Evolutionary conservation across 352 stramenopile species (phyloP).

Genomic region (Phytophthora nicotianae): DNA sequence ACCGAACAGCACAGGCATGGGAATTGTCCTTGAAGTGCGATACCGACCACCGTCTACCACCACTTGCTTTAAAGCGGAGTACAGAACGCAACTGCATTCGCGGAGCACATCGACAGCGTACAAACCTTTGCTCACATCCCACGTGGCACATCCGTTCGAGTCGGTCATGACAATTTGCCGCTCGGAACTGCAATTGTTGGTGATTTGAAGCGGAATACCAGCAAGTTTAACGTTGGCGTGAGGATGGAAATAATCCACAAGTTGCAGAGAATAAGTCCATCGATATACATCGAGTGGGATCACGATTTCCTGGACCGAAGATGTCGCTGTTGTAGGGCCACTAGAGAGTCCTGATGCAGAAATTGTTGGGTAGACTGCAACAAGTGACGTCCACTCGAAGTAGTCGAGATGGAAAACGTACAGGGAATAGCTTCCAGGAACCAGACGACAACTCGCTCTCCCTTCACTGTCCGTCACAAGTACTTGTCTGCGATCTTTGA

Average conservation of each 20-base stretch:
- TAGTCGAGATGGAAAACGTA: slow-evolving; percentile 77
- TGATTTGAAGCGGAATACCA: slow-evolving; percentile 57
- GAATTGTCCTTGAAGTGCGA: slow-evolving; percentile 50
- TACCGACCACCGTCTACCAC: slow-evolving; percentile 69
- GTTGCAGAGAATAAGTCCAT: slow-evolving; percentile 65
- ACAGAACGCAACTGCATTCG: slow-evolving; percentile 68
- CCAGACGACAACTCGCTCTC: slow-evolving; percentile 40
- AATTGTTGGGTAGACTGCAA: slow-evolving; percentile 57
- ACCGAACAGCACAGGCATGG: slow-evolving; percentile 62
- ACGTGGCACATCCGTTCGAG: slow-evolving; percentile 43
- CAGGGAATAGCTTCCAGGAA: slow-evolving; percentile 66
- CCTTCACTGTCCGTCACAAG: slow-evolving; percentile 52
- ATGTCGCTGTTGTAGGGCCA: slow-evolving; percentile 26
- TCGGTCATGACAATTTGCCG: slow-evolving; percentile 52
- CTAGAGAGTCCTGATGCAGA: slow-evolving; percentile 49
- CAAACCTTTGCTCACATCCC: slow-evolving; percentile 63
- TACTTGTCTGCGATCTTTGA: slow-evolving; percentile 29
- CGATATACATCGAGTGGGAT: slow-evolving; percentile 62
- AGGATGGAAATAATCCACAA: slow-evolving; percentile 75
- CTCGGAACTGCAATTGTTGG: slow-evolving; percentile 60
- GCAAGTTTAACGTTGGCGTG: slow-evolving; percentile 41
- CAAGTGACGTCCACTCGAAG: slow-evolving; percentile 74
- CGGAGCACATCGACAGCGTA: slow-evolving; percentile 59
- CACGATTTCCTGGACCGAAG: slow-evolving; percentile 53
- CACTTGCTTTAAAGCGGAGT: slow-evolving; percentile 71